phyloP scores from a whole-genome alignment of 2,329 filamentous ascomycete genomes.

The Penicillium freii region DNA sequence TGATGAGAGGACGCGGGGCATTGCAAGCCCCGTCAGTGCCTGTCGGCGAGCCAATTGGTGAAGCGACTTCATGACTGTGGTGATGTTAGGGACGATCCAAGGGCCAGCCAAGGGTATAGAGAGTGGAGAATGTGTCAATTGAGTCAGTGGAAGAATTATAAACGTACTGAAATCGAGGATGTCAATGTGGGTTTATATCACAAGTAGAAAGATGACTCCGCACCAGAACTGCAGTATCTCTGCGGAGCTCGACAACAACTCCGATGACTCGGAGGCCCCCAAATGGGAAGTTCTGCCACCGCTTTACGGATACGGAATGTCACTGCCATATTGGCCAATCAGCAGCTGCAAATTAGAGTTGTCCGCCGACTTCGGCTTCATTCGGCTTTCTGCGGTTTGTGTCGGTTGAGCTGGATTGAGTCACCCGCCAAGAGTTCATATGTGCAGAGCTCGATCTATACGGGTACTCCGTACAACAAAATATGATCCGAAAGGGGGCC shows the following conservation, averaged over 20 bases:
- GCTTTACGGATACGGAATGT: slow-evolving; percentile 10
- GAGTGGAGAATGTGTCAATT: slow-evolving; percentile 3
- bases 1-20: slow-evolving; percentile 22
- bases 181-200: slow-evolving; percentile 23
- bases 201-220: slow-evolving; percentile 21
- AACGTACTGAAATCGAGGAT: slow-evolving; percentile 1
- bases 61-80: slow-evolving; percentile 34
- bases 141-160: background rate
- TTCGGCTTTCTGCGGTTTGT: background rate
- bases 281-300: slow-evolving; percentile 12
- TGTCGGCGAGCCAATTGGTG: slow-evolving; percentile 37
- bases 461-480: background rate
- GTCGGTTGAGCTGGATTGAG: slow-evolving; percentile 6
- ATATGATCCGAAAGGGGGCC: background rate
- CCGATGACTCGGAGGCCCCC: slow-evolving; percentile 19
- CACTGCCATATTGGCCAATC: slow-evolving; percentile 9
- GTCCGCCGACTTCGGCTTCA: slow-evolving; percentile 23
- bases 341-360: background rate
- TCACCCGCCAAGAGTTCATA: slow-evolving; percentile 2
- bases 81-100: slow-evolving; percentile 1
- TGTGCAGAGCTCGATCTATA: slow-evolving; percentile 1
- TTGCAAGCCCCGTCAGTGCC: slow-evolving; percentile 27
- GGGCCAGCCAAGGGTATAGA: background rate
- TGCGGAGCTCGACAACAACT: slow-evolving; percentile 30
- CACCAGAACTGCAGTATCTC: slow-evolving; percentile 14